phyloP scores from a whole-genome alignment of 2,329 filamentous ascomycete genomes.

The Arachnomyces sp. region DNA sequence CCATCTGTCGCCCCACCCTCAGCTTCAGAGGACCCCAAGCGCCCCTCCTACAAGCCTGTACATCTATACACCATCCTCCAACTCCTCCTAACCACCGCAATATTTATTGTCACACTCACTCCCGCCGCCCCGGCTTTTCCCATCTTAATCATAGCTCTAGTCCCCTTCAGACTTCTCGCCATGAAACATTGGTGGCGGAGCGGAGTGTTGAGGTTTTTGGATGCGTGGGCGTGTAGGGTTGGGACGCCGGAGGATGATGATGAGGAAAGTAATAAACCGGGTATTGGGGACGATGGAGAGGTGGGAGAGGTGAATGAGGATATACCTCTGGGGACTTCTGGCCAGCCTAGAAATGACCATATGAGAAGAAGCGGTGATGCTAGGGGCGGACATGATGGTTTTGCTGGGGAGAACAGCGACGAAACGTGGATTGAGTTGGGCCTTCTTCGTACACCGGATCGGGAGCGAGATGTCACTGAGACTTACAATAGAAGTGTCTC shows the following conservation, averaged over 20 bases:
- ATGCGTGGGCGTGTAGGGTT: slow-evolving; percentile 44
- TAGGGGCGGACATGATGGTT: too few relatives aligned
- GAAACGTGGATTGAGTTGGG: too few relatives aligned
- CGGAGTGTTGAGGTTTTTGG: slow-evolving; percentile 49
- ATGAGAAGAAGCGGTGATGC: too few relatives aligned
- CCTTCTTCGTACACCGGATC: too few relatives aligned
- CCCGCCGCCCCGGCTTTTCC: slow-evolving; percentile 58
- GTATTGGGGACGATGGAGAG: too few relatives aligned
- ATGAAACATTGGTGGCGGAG: slow-evolving; percentile 56
- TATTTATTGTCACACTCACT: slow-evolving; percentile 59
- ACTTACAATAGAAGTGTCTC: too few relatives aligned
- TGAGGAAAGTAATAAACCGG: slow-evolving; percentile 17
- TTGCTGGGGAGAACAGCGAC: too few relatives aligned
- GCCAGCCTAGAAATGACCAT: neutral
- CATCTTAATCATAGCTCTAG: slow-evolving; percentile 56
- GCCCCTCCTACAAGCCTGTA: slow-evolving; percentile 44
- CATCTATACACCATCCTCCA: slow-evolving; percentile 54
- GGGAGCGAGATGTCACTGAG: too few relatives aligned
- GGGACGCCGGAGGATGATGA: slow-evolving; percentile 48
- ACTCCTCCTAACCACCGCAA: slow-evolving; percentile 49
- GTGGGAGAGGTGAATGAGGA: slow-evolving; percentile 5
- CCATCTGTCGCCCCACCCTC: slow-evolving; percentile 15
- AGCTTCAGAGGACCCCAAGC: slow-evolving; percentile 3
- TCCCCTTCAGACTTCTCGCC: slow-evolving; percentile 52
- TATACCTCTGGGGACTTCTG: slow-evolving; percentile 3